Evolutionary conservation across 176 grass and related monocot genomes (phyloP).

Genomic region (Musa beccarii): DNA sequence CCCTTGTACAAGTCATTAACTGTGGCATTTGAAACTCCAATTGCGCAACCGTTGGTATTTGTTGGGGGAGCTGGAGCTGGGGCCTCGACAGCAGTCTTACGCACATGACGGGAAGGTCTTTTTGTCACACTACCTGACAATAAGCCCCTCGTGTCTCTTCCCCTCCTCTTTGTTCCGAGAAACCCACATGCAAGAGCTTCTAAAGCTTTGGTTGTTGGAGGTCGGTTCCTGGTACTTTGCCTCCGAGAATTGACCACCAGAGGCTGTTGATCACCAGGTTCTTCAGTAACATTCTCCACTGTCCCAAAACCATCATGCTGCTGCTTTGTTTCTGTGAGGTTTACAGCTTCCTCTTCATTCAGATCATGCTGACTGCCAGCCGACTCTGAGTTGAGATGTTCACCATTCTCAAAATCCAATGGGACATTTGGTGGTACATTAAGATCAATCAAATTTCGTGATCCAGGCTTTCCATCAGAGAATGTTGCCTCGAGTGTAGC

Average conservation of each 20-base stretch:
- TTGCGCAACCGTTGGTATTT: no score
- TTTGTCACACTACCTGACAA: slow-evolving; percentile 13
- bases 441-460: slow-evolving; percentile 22
- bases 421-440: slow-evolving; percentile 30
- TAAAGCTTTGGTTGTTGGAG: slow-evolving; percentile 65
- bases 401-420: slow-evolving; percentile 19
- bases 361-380: slow-evolving; percentile 17
- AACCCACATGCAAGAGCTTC: slow-evolving; percentile 79
- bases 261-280: slow-evolving; percentile 22
- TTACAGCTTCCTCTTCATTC: slow-evolving; percentile 27
- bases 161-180: slow-evolving; percentile 63
- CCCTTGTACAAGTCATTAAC: not conserved
- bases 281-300: slow-evolving; percentile 14
- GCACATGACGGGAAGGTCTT: slow-evolving; percentile 30
- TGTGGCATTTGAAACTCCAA: not conserved
- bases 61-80: not conserved
- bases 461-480: slow-evolving; percentile 22
- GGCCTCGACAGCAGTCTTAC: slow-evolving; percentile 27
- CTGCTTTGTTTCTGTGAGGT: slow-evolving; percentile 5
- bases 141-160: slow-evolving; percentile 15
- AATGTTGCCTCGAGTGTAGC: slow-evolving; percentile 3
- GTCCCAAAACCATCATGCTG: slow-evolving; percentile 11
- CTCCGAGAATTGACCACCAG: slow-evolving; percentile 32
- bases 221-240: slow-evolving; percentile 68
- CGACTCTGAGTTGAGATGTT: not conserved